A percentile compares a stretch with the other conserved stretches of the same genome.
Conservation (phyloP, 2,329 filamentous ascomycete genomes). For the Colletotrichum sp. region DNA sequence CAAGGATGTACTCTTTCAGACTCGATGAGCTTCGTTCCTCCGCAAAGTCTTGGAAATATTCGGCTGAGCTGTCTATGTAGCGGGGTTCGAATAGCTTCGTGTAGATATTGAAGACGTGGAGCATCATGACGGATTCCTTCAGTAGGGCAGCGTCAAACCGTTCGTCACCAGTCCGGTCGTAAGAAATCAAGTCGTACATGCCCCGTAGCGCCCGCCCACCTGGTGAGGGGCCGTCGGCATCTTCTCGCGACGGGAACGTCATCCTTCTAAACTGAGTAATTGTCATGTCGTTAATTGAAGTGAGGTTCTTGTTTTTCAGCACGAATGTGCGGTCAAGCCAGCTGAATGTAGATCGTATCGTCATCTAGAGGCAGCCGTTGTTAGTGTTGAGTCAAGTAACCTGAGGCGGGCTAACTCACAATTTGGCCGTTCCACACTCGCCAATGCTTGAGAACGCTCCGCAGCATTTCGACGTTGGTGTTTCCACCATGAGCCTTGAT, state of each 20-base stretch:
- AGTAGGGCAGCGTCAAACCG: conserved; percentile 71
- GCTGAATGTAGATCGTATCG: conserved; percentile 88
- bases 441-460: conserved; percentile 67
- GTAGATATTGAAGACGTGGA: conserved; percentile 87
- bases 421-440: conserved; percentile 78
- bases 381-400: conserved; percentile 11
- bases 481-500: conserved; percentile 55
- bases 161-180: conserved; percentile 66
- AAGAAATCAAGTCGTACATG: conserved; percentile 77
- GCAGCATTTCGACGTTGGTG: conserved; percentile 69
- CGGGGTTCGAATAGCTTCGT: conserved; percentile 77
- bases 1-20: conserved; percentile 77
- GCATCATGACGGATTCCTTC: conserved; percentile 77
- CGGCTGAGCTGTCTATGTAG: conserved; percentile 71
- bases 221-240: conserved; percentile 26
- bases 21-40: conserved; percentile 66
- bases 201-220: conserved; percentile 55
- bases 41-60: conserved; percentile 74
- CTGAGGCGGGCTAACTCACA: conserved; percentile 50
- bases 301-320: conserved; percentile 71
- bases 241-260: conserved; percentile 43
- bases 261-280: conserved; percentile 75
- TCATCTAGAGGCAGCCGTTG: conserved; percentile 53
- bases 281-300: conserved; percentile 81
- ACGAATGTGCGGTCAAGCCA: conserved; percentile 93